Conservation (phyloP, 1,284 basidiomycete genomes). For the Marasmius sp. region DNA sequence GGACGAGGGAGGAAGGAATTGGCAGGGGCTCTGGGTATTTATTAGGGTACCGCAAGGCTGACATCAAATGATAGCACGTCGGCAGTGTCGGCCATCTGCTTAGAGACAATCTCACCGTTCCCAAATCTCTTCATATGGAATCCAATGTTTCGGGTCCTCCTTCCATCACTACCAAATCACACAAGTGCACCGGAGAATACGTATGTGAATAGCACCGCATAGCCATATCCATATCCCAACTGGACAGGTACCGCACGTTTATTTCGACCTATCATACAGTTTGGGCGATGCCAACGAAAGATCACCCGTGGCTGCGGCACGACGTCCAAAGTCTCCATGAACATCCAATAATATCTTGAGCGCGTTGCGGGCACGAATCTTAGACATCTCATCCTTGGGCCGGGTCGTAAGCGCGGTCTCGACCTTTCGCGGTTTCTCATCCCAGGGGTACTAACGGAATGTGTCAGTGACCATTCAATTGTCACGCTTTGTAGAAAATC, state of each 20-base stretch:
- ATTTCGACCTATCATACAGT: conserved; percentile 14
- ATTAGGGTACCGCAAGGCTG: neutral
- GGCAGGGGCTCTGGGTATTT: conserved; percentile 14
- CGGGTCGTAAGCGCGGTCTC: conserved; percentile 71
- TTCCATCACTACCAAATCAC: neutral
- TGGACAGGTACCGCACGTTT: conserved; percentile 4
- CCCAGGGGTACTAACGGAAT: conserved; percentile 72
- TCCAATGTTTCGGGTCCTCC: conserved; percentile 16
- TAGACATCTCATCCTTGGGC: conserved; percentile 76
- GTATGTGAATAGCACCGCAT: neutral
- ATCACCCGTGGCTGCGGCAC: conserved; percentile 39
- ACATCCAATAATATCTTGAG: conserved; percentile 85
- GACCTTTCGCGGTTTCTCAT: conserved; percentile 59
- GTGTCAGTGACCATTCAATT: conserved; percentile 1
- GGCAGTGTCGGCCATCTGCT: neutral
- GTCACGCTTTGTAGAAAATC: conserved; percentile 21
- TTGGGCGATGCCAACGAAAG: conserved; percentile 37
- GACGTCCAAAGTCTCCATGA: conserved; percentile 78
- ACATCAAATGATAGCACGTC: neutral
- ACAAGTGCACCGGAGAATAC: too few species aligned
- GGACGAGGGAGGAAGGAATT: conserved; percentile 31
- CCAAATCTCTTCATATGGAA: conserved; percentile 21
- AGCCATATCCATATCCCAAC: conserved; percentile 7
- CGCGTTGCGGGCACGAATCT: conserved; percentile 90
- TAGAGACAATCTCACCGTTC: conserved; percentile 1